A percentile compares a stretch with the other conserved stretches of the same genome.
Conservation (phyloP, 1,284 basidiomycete species). For the Fomitopsis betulina region DNA sequence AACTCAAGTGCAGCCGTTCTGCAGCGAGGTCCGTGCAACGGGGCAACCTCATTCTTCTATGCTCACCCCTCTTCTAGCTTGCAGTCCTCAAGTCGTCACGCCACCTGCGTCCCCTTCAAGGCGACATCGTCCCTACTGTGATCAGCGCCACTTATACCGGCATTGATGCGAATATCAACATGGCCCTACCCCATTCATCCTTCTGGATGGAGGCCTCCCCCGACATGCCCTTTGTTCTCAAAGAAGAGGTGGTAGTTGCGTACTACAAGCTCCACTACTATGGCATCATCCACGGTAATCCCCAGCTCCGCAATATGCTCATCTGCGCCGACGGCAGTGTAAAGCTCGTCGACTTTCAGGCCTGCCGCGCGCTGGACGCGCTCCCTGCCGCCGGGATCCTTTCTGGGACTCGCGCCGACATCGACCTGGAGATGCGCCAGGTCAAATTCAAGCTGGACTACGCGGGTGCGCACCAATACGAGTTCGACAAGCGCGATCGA, state of each 20-base stretch:
- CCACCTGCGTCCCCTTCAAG: slow-evolving; percentile 49
- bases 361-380: slow-evolving; percentile 36
- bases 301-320: slow-evolving; percentile 36
- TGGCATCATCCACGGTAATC: slow-evolving; percentile 19
- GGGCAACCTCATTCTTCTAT: background rate
- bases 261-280: slow-evolving; percentile 15
- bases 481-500: slow-evolving; percentile 16
- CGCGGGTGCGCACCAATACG: slow-evolving; percentile 20
- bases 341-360: slow-evolving; percentile 53
- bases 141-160: slow-evolving; percentile 44
- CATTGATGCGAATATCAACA: slow-evolving; percentile 36
- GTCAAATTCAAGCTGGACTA: slow-evolving; percentile 49
- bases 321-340: slow-evolving; percentile 52
- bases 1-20: slow-evolving; percentile 15
- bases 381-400: slow-evolving; percentile 33
- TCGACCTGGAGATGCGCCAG: slow-evolving; percentile 48
- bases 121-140: slow-evolving; percentile 45
- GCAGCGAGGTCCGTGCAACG: slow-evolving; percentile 11
- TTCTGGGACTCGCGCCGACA: slow-evolving; percentile 35
- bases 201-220: slow-evolving; percentile 24
- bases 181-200: slow-evolving; percentile 18
- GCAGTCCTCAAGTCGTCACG: slow-evolving; percentile 38
- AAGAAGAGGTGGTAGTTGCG: slow-evolving; percentile 16
- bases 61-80: slow-evolving; percentile 20
- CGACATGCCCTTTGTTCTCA: slow-evolving; percentile 20